Base-by-base conservation (phyloP, 2,329 filamentous ascomycete species). In the Diaporthe citri region DNA sequence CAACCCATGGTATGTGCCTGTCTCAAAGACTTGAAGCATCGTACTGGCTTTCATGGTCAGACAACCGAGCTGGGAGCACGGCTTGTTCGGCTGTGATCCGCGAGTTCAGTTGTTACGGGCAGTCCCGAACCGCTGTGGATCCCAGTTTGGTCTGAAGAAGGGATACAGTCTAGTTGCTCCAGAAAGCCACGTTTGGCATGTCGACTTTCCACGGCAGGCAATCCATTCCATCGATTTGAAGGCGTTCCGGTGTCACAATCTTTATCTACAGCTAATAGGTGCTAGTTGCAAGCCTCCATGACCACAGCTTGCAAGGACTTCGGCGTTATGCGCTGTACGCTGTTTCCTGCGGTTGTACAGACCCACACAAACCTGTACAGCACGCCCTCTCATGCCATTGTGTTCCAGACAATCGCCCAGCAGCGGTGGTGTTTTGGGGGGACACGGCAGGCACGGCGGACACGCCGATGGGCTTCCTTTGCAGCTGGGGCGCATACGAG, bases 401-500 rank as follows among this genome's bases (percentile, higher is more conserved):
- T 69, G 64, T 55, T n/a, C n/a, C 64, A 55, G 25, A 25, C 64
- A 55, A 36, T 41, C 20, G 34, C 34, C 46, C n/a, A 17, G 55
- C 28, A 41, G 34, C 13, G 9, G 25, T 62, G 57, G 39, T 48
- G 56, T 36, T 51, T 36, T 25, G 28, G 15, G 4, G 25, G 36
- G 13, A 22, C 9, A 34, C 36, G 36, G 57, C 57, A 28, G 57
- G 46, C 60, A 52, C 22, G 12, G 64, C 64, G 64, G 64, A 69
- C 64, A 56, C 25, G 57, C 71, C 71, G 71, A 43, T 34, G 12
- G 59, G n/a, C n/a, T 31, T 55, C 28, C 57, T 60, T 34, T 41
- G 57, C 70, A 31, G 70, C 31, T 64, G 70, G 46, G 70, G 28
- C 70, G 48, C 46, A 72, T 43, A 51, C 70, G 70, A 72, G 57